A percentile compares a stretch with the other conserved stretches of the same genome.
Evolutionary conservation across 1,284 basidiomycete genomes (phyloP).

Genomic region (Leccinum subfulvum): DNA sequence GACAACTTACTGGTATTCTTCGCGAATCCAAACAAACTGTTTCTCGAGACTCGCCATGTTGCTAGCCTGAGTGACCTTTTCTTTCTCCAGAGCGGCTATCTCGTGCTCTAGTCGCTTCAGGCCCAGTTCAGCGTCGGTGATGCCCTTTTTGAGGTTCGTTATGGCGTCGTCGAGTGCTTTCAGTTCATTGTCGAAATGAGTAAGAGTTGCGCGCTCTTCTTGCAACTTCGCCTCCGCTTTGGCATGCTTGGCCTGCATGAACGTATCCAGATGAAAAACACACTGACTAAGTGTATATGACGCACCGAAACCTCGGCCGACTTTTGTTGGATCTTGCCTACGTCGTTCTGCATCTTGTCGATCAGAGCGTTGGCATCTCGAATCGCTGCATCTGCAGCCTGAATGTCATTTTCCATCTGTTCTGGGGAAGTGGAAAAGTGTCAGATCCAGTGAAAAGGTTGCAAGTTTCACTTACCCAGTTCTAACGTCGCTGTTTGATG

Average conservation of each 20-base stretch:
- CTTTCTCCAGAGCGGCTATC: slow-evolving; percentile 50
- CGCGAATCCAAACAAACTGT: slow-evolving; percentile 84
- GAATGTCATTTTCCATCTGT: slow-evolving; percentile 82
- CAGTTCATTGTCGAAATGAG: slow-evolving; percentile 86
- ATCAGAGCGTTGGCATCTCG: slow-evolving; percentile 61
- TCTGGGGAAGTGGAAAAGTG: slow-evolving; percentile 44
- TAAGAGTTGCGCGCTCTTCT: slow-evolving; percentile 83
- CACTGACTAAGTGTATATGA: neutral
- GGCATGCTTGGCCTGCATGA: slow-evolving; percentile 51
- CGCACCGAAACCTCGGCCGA: slow-evolving; percentile 54
- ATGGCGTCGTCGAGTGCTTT: slow-evolving; percentile 79
- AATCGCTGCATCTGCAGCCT: slow-evolving; percentile 55
- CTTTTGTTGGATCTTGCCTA: slow-evolving; percentile 58
- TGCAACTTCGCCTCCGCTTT: slow-evolving; percentile 73
- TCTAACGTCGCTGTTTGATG: slow-evolving; percentile 87
- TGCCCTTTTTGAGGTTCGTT: slow-evolving; percentile 77
- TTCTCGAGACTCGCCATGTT: slow-evolving; percentile 68
- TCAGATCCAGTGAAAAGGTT: neutral
- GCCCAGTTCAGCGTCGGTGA: slow-evolving; percentile 70
- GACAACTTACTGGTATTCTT: slow-evolving; percentile 70
- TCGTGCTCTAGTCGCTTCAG: slow-evolving; percentile 62
- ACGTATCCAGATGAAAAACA: neutral
- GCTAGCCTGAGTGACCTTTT: slow-evolving; percentile 47
- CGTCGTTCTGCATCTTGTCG: slow-evolving; percentile 61
- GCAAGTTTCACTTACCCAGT: slow-evolving; percentile 55